These are phyloP conservation scores for Backusella westeae DNA, from an alignment of 192 early-diverging fungal species.

Conservation along the genomic window DNA sequence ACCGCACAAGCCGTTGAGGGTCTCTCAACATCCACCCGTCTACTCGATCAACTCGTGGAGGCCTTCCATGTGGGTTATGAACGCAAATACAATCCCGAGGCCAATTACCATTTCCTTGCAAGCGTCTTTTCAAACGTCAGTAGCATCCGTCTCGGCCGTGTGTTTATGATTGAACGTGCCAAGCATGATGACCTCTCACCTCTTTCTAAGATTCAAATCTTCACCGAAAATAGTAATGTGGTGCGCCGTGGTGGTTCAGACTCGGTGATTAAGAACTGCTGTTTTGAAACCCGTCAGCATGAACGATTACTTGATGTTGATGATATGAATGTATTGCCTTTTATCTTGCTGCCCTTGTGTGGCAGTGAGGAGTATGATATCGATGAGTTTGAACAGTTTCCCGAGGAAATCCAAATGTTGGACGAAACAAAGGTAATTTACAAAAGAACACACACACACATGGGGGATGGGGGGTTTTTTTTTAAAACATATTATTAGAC, in stretches of 20 bases:
- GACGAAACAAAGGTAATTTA: constrained; percentile 63
- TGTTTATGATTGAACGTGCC: constrained; percentile 65
- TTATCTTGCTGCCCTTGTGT: constrained; percentile 85
- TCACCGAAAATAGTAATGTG: constrained; percentile 76
- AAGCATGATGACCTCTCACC: constrained; percentile 65
- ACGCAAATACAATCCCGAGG: constrained; percentile 74
- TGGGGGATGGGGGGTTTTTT: not conserved
- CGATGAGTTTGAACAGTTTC: constrained; percentile 94
- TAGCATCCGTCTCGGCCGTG: constrained; percentile 60
- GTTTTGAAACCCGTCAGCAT: constrained; percentile 77
- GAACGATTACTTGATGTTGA: constrained; percentile 59
- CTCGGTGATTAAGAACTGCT: constrained; percentile 85
- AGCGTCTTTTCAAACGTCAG: constrained; percentile 93
- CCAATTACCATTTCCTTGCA: constrained; percentile 82
- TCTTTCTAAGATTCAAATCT: constrained; percentile 82
- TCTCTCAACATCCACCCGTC: constrained; percentile 44
- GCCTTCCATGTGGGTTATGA: constrained; percentile 84
- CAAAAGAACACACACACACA: no score
- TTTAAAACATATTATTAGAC: constrained; percentile 35
- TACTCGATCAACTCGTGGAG: constrained; percentile 86
- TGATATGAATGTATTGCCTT: constrained; percentile 81
- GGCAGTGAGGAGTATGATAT: constrained; percentile 91
- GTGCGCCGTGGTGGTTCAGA: constrained; percentile 91
- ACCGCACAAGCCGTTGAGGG: constrained; percentile 32
- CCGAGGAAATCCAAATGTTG: constrained; percentile 88